Base-by-base conservation (phyloP, 345 rosid species). In the Rhodomyrtus tomentosa region DNA sequence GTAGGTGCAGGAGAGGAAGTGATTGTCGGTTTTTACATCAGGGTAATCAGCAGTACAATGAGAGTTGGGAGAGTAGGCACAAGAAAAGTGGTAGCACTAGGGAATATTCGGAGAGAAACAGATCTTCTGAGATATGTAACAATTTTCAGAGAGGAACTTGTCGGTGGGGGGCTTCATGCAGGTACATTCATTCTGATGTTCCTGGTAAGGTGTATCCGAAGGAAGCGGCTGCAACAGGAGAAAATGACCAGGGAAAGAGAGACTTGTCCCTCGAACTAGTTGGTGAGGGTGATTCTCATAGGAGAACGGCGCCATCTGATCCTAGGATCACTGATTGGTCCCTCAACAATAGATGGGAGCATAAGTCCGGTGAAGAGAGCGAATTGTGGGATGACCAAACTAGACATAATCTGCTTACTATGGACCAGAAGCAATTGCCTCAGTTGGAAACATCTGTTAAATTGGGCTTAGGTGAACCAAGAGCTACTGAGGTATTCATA, bases 161-260 rank as follows among this genome's bases (percentile, higher is more conserved):
- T 90, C 95, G 96, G 85, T 94, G 92, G 87, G 98, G 98, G 24
- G 91, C 90, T 45, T 83, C 88, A 87, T 97, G 99, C 89, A 91
- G 96, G 90, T 97, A 93, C 88, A 91, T 93, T 85, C 99, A 97
- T 82, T 87, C n/a, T 88, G 81, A 83, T 85, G 92, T 88, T 88
- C 98, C 94, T 80, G 95, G 91, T 40, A 91, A 50, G 82, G 40
- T 50, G 55, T 82, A 76, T 74, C 73, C 48, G 40, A 85, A 51
- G 38, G 93, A 88, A 62, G 84, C 86, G 84, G 86, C 89, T 83
- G 91, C 86, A 51, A 54, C 83, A 73, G 87, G 84, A 48, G 89
- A 86, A 72, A 90, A 86, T 12, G 87, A 87, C 81, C 85, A 85
- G 87, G 90, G 72, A 50, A 87, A 85, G 82, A 79, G 86, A 79